Base-by-base conservation (phyloP, 208 protist genomes). In the Plasmodiophora brassicae region DNA sequence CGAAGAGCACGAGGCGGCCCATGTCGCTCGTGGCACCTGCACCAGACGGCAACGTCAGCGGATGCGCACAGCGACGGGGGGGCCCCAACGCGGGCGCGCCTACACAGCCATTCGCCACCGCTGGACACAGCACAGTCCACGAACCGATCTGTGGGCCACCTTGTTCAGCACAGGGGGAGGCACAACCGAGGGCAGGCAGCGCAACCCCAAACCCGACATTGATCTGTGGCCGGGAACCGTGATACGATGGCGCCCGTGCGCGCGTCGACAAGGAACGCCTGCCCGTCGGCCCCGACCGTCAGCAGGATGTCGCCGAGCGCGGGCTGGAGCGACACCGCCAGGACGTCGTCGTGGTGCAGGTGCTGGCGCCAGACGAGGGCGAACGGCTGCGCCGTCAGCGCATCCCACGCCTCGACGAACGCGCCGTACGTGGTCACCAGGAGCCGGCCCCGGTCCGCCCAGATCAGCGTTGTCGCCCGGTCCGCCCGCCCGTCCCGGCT, bases 21-120 rank as follows among this genome's bases (percentile, higher is more conserved):
- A 78, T 5, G 41, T 78, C 65, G 65, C 65, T 78, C 32, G 65
- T 78, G 5, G 65, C 65, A 78, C 65, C 65, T 78, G n/a, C 5
- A 78, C 32, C 5, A 78, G 20, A n/a, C n/a, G n/a, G n/a, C n/a
- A n/a, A n/a, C n/a, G n/a, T n/a, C n/a, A n/a, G n/a, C n/a, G n/a
- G n/a, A n/a, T n/a, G n/a, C n/a, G n/a, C n/a, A 5, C 5, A 38
- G 20, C 5, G 65, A 5, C 20, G 32, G 41, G 32, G 14, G 65
- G n/a, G 41, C 5, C 32, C 32, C 65, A 78, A 38, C 5, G 41
- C 32, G 5, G n/a, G 41, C 5, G 41, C 5, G n/a, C 14, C 41
- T 36, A 78, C 65, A 78, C 5, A 78, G 32, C 32, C 20, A 78
- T n/a, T 78, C n/a, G 5, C 65, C 65, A 32, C 41, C n/a, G 20